Evolutionary conservation across 768 basidiomycete genomes (phyloP), one percentile per base, ranked within the genome.

Genomic region (Termitomyces sp.): DNA sequence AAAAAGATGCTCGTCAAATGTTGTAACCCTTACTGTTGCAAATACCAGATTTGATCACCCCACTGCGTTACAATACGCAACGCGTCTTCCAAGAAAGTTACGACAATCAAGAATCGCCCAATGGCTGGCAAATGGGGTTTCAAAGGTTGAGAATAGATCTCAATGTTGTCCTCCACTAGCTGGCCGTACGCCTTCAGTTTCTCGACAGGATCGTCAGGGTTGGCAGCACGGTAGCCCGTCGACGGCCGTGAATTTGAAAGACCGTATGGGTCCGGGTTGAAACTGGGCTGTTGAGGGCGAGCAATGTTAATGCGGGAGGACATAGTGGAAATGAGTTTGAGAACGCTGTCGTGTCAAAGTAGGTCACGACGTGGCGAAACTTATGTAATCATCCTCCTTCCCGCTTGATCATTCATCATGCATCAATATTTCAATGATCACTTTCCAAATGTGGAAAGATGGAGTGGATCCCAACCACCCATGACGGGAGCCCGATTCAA

Each of bases 81-180:
- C 9, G 97, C 92, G 68, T 99, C 97, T 78, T 99, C 97, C 71
- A 95, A 77, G 75, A 99, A 99, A 10, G 97, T 99, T 42, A 97
- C 94, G 52, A 99, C 93, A 71, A 98, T 98, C 57, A 99, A 73
- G 74, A 98, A 98, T 64, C 97, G 84, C 57, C 94, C 96, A 70
- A 98, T 86, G 54, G 92, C 87, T 42, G 97, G 97, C 65, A 99
- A 80, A 70, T 95, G 86, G 53, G 97, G 97, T 69, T 87, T 87
- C 73, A 98, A 78, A 19, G 97, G 97, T 68, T 97, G 89, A 8
- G 94, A 87, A 73, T 89, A 89, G 62, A 91, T 86, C 70, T 98
- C 97, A 68, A 97, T 81, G 61, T 86, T 77, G 74, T 99, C 97
- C 75, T 99, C 97, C 55, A 93, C 79, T 70, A 84, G 79, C 70